Evolutionary conservation across 768 basidiomycete species (phyloP).

Genomic region (Tulasnella sp.): DNA sequence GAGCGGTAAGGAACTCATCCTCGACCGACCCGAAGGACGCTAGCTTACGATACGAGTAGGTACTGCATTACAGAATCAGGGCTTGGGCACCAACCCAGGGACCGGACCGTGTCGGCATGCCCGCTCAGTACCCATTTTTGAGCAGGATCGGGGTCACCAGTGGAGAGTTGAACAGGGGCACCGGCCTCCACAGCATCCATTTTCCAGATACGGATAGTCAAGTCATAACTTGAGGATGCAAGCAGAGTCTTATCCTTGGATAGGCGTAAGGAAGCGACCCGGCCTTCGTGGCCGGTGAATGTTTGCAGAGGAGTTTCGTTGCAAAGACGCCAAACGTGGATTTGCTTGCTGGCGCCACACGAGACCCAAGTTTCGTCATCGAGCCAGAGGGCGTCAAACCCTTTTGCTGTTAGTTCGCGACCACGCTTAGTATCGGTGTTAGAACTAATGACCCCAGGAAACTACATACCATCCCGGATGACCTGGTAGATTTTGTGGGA

Average conservation of each 20-base stretch:
- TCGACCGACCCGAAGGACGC: not conserved
- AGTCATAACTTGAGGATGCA: constrained; percentile 77
- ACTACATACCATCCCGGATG: constrained; percentile 49
- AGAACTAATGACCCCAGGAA: not conserved
- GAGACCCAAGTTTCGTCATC: constrained; percentile 61
- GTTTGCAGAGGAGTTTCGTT: constrained; percentile 49
- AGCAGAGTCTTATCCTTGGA: constrained; percentile 56
- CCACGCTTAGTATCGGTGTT: not conserved
- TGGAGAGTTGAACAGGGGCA: not conserved
- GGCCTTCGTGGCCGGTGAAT: constrained; percentile 63
- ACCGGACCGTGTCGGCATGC: constrained; percentile 57
- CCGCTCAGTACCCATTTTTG: constrained; percentile 44
- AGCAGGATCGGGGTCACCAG: constrained; percentile 28
- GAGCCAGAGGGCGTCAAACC: constrained; percentile 75
- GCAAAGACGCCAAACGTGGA: constrained; percentile 54
- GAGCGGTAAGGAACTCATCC: constrained; percentile 1
- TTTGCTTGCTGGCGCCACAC: constrained; percentile 58
- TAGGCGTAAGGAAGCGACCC: constrained; percentile 69
- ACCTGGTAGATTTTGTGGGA: constrained; percentile 43
- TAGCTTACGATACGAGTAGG: constrained; percentile 60
- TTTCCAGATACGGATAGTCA: constrained; percentile 69
- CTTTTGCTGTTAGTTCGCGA: constrained; percentile 48
- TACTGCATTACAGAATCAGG: constrained; percentile 41
- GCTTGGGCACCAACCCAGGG: constrained; percentile 60
- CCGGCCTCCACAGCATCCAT: constrained; percentile 33